These are phyloP conservation scores for Solanum appendiculatum DNA, from an alignment of 257 asterid species.

Conservation along the genomic window DNA sequence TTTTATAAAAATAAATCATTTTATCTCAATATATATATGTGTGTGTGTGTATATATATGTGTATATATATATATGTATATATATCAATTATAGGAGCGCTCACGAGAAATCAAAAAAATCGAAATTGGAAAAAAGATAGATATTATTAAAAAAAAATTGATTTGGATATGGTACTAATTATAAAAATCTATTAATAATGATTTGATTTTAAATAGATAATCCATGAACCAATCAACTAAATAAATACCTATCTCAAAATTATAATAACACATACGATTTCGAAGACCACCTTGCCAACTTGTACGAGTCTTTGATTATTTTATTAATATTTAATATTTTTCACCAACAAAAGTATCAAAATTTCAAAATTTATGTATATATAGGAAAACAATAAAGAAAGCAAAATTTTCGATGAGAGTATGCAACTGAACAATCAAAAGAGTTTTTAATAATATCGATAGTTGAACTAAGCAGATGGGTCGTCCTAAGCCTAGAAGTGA, in stretches of 20 bases:
- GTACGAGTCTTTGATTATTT: not conserved
- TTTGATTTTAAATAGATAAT: not conserved
- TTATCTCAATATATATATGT: too few relatives aligned
- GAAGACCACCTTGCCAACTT: not conserved
- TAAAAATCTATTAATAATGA: not conserved
- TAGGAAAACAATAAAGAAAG: too few relatives aligned
- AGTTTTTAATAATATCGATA: not conserved
- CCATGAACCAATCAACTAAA: not conserved
- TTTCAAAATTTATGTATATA: too few relatives aligned
- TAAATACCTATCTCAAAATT: not conserved
- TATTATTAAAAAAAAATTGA: too few relatives aligned
- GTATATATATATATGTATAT: too few relatives aligned
- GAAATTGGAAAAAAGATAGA: too few relatives aligned
- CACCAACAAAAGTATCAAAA: not conserved
- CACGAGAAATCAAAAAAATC: too few relatives aligned
- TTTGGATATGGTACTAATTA: not conserved
- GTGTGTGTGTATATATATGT: too few relatives aligned
- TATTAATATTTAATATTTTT: not conserved
- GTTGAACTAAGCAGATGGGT: not conserved
- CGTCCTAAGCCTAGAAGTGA: not conserved
- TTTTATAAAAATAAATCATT: too few relatives aligned
- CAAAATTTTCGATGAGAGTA: not conserved
- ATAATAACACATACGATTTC: not conserved
- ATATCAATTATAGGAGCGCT: too few relatives aligned
- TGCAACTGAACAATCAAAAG: not conserved